Base-by-base conservation (phyloP, 441 rosid species). In the Pelargonium myrrhifolium region DNA sequence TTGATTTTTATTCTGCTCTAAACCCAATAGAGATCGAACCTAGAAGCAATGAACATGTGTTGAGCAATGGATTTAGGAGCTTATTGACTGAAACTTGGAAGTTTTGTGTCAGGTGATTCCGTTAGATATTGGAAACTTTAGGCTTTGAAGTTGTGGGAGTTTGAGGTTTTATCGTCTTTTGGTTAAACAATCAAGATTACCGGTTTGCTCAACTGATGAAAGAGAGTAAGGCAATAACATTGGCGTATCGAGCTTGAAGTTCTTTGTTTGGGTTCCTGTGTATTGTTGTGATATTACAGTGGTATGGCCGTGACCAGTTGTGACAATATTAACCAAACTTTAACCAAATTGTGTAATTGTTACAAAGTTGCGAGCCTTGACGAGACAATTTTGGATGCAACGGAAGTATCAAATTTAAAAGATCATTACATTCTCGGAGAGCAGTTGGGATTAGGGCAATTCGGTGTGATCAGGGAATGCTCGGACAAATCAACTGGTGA, bases 391-490 rank as follows among this genome's bases (percentile, higher is more conserved):
- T 78, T 87, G 56, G 82, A 83, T 64, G 65, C 93, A 0, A 72
- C 72, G 12, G 80, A 74, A n/a, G 71, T 86, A 53, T 81, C 92
- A 8, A 81, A 78, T 73, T 76, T 89, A 74, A 84, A 78, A 68
- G 90, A 85, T 69, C 84, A 71, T 17, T 90, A 85, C 73, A 74
- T 82, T 17, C 86, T 90, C 5, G 84, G 87, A 21, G 88, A 83
- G 71, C 87, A 90, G 61, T 76, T 90, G 66, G 93, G 93, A 22
- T 90, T 86, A 88, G 90, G 93, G 31, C 90, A 84, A 64, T 87
- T 86, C 59, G 96, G 93, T 51, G 85, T 88, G 49, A 87, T 90
- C 65, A 85, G 93, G 72, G 83, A 79, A 39, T 88, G 93, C 74
- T 78, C 85, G 2, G 88, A 89, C 74, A 90, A 78, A 77, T 70